A percentile compares a stretch with the other conserved stretches of the same genome.
Conservation (phyloP, 208 protist species). For the Leishmania gerbilli region DNA sequence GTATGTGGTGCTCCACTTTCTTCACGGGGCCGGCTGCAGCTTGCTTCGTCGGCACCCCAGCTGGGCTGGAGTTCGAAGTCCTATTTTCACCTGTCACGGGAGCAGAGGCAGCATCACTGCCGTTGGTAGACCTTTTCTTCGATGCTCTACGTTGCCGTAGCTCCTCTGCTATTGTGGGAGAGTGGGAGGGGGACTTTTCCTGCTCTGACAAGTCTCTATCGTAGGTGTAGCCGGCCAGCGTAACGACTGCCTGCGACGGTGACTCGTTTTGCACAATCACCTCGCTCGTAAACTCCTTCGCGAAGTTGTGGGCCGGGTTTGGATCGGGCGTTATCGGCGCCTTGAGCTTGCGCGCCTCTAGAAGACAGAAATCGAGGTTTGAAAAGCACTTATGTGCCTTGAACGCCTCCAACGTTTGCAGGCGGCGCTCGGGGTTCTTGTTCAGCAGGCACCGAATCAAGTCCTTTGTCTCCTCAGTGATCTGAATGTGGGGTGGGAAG, state of each 20-base stretch:
- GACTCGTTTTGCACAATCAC: conserved; percentile 30
- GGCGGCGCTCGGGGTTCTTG: conserved; percentile 69
- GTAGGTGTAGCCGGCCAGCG: conserved; percentile 76
- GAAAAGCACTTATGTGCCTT: conserved; percentile 86
- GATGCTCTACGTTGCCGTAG: conserved; percentile 1
- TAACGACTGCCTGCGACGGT: conserved; percentile 33
- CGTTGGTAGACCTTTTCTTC: background rate
- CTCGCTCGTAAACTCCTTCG: conserved; percentile 72
- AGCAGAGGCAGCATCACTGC: background rate
- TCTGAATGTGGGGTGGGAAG: conserved; percentile 51
- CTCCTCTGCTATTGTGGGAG: conserved; percentile 7
- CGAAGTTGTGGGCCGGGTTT: conserved; percentile 80
- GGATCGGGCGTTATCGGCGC: conserved; percentile 75
- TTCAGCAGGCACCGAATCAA: conserved; percentile 82
- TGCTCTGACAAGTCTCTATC: conserved; percentile 12
- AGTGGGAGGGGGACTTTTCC: conserved; percentile 1
- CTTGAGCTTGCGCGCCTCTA: conserved; percentile 65
- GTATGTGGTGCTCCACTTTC: conserved; percentile 4
- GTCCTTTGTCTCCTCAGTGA: conserved; percentile 66
- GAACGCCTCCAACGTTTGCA: conserved; percentile 84
- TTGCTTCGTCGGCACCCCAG: background rate
- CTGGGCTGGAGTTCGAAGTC: conserved; percentile 3
- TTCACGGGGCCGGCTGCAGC: background rate
- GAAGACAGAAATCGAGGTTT: conserved; percentile 70
- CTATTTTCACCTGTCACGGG: background rate